Base-by-base conservation (phyloP, 1,284 basidiomycete genomes). In the Salmacisia buchloeana region DNA sequence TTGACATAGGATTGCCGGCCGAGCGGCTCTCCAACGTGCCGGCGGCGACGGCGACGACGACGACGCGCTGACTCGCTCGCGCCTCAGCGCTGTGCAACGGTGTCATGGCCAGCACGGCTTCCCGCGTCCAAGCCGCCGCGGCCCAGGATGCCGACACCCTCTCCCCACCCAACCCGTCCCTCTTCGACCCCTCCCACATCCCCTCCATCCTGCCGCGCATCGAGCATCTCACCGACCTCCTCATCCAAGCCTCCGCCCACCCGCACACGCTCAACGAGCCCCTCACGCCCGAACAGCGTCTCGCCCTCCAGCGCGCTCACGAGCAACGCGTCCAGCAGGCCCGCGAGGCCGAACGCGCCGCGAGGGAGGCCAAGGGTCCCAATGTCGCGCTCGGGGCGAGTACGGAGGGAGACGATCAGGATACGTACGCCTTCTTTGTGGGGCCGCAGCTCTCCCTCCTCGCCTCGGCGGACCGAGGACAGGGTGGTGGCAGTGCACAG, bases 251-350 rank as follows among this genome's bases (percentile, higher is more conserved):
- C 25, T 54, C 49, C 21, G 29, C 29, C 49, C 29, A 54, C 21
- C 49, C 49, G 34, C 49, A 54, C 29, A 54, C 29, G 13, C 29
- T 54, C 12, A 54, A 54, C 29, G 49, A 54, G 49, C 49, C 49
- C 34, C 49, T 54, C 15, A 54, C 49, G 3, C 29, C 49, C 7
- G 49, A 54, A 33, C 49, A 54, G 29, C 49, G 49, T 31, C 29
- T 33, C 29, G 49, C 49, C 7, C 29, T 54, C 49, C 25, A 29
- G 21, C 27, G 6, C 10, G 49, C 25, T 12, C 27, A 54, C 49
- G 49, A 54, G 49, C 29, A 54, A 54, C 49, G 49, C 12, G 49
- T 31, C 18, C 27, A 31, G 27, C 18, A 33, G 12, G 49, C 49
- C 3, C 10, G 49, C 3, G 49, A 54, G 49, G 49, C 49, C 2